These are phyloP conservation scores for Triticum aestivum DNA, from an alignment of 176 grass and related monocot species.

Conservation along the genomic window IWGSC_CS_RefSeq_v2.1 NC_057812.1:242398-242897, in stretches of 20 bases:
- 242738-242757: no score
- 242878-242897: not conserved
- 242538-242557: conserved; percentile 97
- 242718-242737: not conserved
- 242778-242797: conserved; percentile 55
- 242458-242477: no score
- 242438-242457: no score
- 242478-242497: not conserved
- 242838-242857: not conserved
- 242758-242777: conserved; percentile 29
- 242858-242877: not conserved
- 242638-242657: no score
- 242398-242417: conserved; percentile 6
- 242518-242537: conserved; percentile 94
- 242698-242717: not conserved
- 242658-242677: no score
- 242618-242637: not conserved
- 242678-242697: conserved; percentile 87
- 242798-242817: conserved; percentile 93
- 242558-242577: conserved; percentile 88
- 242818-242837: conserved; percentile 9
- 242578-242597: conserved; percentile 95
- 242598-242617: not conserved
- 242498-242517: conserved; percentile 94
- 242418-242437: not conserved